phyloP scores from a whole-genome alignment of 257 asterid species.

The Fraxinus quadrangulata region DNA sequence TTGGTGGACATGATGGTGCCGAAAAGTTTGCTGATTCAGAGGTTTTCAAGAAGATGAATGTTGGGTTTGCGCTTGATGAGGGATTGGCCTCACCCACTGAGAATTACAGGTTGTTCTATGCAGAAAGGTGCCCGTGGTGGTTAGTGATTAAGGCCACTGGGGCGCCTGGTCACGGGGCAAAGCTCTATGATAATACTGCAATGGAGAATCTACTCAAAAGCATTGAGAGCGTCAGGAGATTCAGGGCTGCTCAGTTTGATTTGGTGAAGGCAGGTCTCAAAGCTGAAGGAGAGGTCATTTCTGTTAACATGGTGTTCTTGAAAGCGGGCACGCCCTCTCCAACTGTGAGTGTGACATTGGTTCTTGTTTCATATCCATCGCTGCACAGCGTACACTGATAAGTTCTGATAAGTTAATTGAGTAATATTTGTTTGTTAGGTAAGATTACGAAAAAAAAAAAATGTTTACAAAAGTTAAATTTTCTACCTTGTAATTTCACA shows the following conservation, averaged over 20 bases:
- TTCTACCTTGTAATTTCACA: neutral
- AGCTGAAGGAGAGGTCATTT: constrained; percentile 86
- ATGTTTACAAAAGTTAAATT: neutral
- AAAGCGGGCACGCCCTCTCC: constrained; percentile 95
- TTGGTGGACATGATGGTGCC: constrained; percentile 89
- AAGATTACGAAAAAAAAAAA: neutral
- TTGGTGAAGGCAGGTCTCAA: constrained; percentile 72
- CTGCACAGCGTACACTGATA: neutral
- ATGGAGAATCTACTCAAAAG: constrained; percentile 90
- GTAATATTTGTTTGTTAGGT: neutral
- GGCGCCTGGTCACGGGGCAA: constrained; percentile 95
- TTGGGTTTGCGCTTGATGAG: constrained; percentile 83
- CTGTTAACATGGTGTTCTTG: constrained; percentile 87
- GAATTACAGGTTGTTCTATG: constrained; percentile 70
- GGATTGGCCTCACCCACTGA: constrained; percentile 82
- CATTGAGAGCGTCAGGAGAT: constrained; percentile 76
- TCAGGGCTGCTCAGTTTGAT: constrained; percentile 84
- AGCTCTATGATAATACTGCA: constrained; percentile 87
- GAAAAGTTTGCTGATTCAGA: constrained; percentile 73
- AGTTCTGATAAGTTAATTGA: neutral
- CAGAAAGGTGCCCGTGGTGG: constrained; percentile 92
- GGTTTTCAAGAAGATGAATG: constrained; percentile 66
- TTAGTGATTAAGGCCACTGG: constrained; percentile 79
- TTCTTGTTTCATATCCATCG: neutral
- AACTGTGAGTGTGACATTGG: constrained; percentile 43